Base-by-base conservation (phyloP, 495 filamentous ascomycete species). In the Lepraria neglecta region DNA sequence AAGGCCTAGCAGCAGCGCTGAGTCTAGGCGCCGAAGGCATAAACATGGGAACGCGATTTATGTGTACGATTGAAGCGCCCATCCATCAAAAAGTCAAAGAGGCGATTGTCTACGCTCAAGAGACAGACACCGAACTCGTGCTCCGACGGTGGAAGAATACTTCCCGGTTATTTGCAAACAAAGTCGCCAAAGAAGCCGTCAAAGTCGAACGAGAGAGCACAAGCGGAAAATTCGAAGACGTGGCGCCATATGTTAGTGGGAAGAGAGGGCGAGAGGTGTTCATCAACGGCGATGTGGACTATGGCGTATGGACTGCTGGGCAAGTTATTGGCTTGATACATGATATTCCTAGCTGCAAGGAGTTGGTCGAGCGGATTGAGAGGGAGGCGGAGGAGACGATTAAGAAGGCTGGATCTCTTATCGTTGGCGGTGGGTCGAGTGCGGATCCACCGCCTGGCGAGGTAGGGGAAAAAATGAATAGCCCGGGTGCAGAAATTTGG, bases 111-210 rank as follows among this genome's bases (percentile, higher is more conserved):
- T 80, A 84, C 55, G 88, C 92, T 3, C 78, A 89, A 62, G 94
- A 98, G 78, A 90, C 85, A 27, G 91, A 97, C 73, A 98, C 94
- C 0, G 84, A 90, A 68, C 75, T 98, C 52, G 84, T 98, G 35
- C 78, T 98, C 66, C 77, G 94, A 52, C 81, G 92, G 65, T 98
- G 94, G 92, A 88, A 81, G 74, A 98, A 98, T 74, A 98, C 94
- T 17, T 86, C 84, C 19, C 79, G 94, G 30, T 74, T 98, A 66
- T 98, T 88, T 74, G 83, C 82, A 69, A 98, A 98, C 71, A 91
- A 95, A 76, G 86, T 95, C 31, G 83, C 92, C 0, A 77, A 84
- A 67, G 82, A 91, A 68, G 90, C 90, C 6, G 74, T 88, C 63
- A 87, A 88, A 79, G 78, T 95, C 58, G 94, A 98, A 78, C 76